phyloP scores from a whole-genome alignment of 1,139 yeast genomes.

The Suhomyces maxii region DNA sequence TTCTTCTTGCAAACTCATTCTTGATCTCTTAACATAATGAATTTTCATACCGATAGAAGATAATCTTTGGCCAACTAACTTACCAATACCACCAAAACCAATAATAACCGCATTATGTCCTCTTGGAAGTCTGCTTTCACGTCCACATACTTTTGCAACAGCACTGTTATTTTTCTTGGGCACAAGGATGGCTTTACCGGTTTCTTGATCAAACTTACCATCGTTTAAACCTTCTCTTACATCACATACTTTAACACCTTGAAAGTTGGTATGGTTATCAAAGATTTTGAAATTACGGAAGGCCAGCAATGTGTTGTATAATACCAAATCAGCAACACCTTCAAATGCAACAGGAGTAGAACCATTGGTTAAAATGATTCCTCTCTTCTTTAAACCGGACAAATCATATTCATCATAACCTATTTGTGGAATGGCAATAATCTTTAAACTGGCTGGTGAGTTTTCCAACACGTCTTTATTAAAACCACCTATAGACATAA shows the following conservation, averaged over 20 bases:
- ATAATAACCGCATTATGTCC: slow-evolving; percentile 27
- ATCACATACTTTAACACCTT: slow-evolving; percentile 12
- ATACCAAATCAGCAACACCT: slow-evolving; percentile 26
- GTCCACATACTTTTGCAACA: slow-evolving; percentile 14
- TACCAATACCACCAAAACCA: slow-evolving; percentile 28
- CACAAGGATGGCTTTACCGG: slow-evolving; percentile 10
- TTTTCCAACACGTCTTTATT: slow-evolving; percentile 17
- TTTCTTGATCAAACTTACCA: slow-evolving; percentile 16
- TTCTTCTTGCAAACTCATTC: slow-evolving; percentile 14
- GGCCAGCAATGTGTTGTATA: slow-evolving; percentile 22
- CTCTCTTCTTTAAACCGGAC: slow-evolving; percentile 18
- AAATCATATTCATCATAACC: slow-evolving; percentile 23
- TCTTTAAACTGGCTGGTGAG: slow-evolving; percentile 20
- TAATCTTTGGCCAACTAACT: slow-evolving; percentile 21
- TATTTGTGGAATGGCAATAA: slow-evolving; percentile 24
- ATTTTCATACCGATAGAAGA: slow-evolving; percentile 25
- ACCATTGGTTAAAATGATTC: slow-evolving; percentile 23
- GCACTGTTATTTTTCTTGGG: slow-evolving; percentile 7
- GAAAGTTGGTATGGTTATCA: slow-evolving; percentile 11
- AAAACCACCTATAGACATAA: slow-evolving; percentile 21
- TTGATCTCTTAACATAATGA: slow-evolving; percentile 24
- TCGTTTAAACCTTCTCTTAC: slow-evolving; percentile 16
- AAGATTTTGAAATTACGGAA: slow-evolving; percentile 23
- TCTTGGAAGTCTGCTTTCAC: slow-evolving; percentile 19
- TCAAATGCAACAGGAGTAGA: slow-evolving; percentile 24